Evolutionary conservation across 139 green algal genomes (phyloP), one percentile per base, ranked within the genome.

Genomic region (Axilococcus clingmanii): DNA sequence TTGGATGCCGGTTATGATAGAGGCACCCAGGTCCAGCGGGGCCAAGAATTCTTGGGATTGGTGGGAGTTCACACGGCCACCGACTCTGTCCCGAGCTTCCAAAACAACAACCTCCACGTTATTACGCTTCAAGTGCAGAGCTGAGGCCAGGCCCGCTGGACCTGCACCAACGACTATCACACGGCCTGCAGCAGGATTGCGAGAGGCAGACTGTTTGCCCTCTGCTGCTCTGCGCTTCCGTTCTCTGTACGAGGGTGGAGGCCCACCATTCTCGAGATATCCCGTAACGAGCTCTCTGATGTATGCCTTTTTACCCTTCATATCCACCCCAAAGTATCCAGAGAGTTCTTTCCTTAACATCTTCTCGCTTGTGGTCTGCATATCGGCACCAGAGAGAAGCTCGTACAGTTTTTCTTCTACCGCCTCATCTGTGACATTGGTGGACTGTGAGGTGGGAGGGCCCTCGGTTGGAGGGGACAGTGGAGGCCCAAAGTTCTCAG

Each of bases 11-110:
- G 85, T 92, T 36, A 92, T 84, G 62, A 96, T 85, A 48, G 69
- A 85, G 16, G 89, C 88, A 8, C 87, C 87, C 22, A 94, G 59
- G 67, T 96, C 87, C 1, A 94, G 71, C 1, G 82, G 82, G 0
- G 59, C 68, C 30, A 30, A 63, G 46, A 94, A 85, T 31, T 57
- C 57, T 20, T 5, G 23, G 1, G 36, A 59, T 0, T 31, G 20
- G 41, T 68, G 54, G 4, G 75, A 85, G 63, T 88, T 73, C 37
- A 95, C 73, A 2, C 88, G 74, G 11, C 88, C 88, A 16, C 88
- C 88, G 32, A 87, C 66, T 3, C 78, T 68, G 6, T 86, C 55
- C 11, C 79, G 41, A 4, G 83, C 88, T 68, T 96, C 88, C 35
- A 96, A 72, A 32, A 96, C 79, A 16, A 73, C 59, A 29, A 81